Percentiles rank a stretch among this genome's conserved stretches.
These are phyloP conservation scores for Daldinia sp. DNA, from an alignment of 2,329 filamentous ascomycete species.

Conservation along the genomic window DNA sequence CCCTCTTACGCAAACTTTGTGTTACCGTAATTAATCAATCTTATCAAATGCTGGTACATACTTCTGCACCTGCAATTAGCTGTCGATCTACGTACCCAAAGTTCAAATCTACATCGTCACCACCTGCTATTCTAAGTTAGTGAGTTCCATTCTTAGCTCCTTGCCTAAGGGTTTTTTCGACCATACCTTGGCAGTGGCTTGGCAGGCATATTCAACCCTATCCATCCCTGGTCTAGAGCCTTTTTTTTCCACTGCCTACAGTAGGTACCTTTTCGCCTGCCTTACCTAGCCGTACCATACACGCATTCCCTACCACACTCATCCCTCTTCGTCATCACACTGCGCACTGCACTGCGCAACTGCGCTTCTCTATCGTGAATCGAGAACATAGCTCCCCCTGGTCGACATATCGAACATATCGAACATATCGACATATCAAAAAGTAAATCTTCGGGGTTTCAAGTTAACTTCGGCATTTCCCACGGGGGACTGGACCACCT, in stretches of 20 bases:
- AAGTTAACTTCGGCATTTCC: conserved; percentile 14
- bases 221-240: conserved; percentile 32
- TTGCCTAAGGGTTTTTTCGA: conserved; percentile 35
- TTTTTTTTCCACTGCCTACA: too few relatives aligned
- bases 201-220: conserved; percentile 18
- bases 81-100: conserved; percentile 12
- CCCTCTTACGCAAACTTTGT: conserved; percentile 27
- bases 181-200: conserved; percentile 25
- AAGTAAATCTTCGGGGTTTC: conserved; percentile 9
- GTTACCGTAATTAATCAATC: conserved; percentile 28
- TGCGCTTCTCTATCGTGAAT: conserved; percentile 21
- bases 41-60: conserved; percentile 27
- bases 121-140: conserved; percentile 30
- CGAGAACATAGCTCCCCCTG: conserved; percentile 3
- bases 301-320: conserved; percentile 25
- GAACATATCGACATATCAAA: conserved; percentile 9
- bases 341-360: too few relatives aligned
- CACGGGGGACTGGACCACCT: not conserved
- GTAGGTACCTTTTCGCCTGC: too few relatives aligned
- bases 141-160: conserved; percentile 29
- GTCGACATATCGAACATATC: conserved; percentile 8
- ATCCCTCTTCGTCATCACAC: conserved; percentile 29
- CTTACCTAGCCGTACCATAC: conserved; percentile 20
- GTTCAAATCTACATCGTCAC: conserved; percentile 14
- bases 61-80: not conserved